Evolutionary conservation across 1,284 basidiomycete genomes (phyloP).

Genomic region (Gomphus sp.): DNA sequence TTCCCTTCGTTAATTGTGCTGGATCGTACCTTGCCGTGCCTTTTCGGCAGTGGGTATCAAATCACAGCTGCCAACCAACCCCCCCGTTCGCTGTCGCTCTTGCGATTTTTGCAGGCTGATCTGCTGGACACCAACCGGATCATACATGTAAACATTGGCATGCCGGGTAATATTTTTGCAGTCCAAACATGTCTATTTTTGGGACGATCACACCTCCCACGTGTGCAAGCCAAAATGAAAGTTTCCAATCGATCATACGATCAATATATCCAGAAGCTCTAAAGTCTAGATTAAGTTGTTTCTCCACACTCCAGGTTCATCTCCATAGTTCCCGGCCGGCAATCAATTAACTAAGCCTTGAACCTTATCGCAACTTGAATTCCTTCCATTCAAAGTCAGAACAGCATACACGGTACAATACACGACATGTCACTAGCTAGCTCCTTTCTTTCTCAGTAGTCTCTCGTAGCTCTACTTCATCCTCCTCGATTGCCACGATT

Average conservation of each 20-base stretch:
- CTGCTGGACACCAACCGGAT: too few relatives aligned
- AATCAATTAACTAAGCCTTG: not conserved
- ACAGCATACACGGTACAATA: too few relatives aligned
- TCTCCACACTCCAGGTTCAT: not conserved
- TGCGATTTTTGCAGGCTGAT: too few relatives aligned
- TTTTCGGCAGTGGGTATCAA: too few relatives aligned
- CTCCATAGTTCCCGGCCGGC: not conserved
- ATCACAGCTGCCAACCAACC: too few relatives aligned
- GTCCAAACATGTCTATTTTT: not conserved
- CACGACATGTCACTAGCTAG: not conserved
- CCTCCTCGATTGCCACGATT: conserved; percentile 3
- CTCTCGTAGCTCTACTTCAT: not conserved
- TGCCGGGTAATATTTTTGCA: not conserved
- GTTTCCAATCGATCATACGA: not conserved
- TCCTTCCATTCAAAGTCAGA: not conserved
- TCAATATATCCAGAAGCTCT: not conserved
- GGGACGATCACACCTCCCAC: not conserved
- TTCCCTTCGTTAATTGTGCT: not conserved
- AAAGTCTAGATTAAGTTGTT: not conserved
- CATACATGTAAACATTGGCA: too few relatives aligned
- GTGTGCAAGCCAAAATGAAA: not conserved
- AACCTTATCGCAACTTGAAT: not conserved
- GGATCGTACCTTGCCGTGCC: not conserved
- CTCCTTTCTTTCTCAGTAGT: not conserved
- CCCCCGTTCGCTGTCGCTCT: too few relatives aligned